Percentiles rank a stretch among this genome's conserved stretches.
These are phyloP conservation scores for Ruellia speciosa DNA, from an alignment of 305 asterid species.

Conservation along the genomic window DNA sequence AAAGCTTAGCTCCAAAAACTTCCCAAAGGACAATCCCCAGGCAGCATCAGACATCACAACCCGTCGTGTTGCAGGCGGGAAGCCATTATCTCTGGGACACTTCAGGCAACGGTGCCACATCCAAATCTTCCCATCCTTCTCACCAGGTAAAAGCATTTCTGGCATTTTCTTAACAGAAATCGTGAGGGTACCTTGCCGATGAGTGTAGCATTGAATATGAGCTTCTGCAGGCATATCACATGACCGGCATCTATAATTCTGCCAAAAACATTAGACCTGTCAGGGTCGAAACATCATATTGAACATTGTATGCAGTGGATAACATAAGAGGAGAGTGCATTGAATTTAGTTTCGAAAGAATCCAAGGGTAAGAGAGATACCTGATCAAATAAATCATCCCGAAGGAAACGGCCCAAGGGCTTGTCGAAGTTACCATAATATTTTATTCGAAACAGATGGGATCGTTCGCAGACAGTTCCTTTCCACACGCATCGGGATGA, in stretches of 20 bases:
- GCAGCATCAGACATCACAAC: constrained; percentile 98
- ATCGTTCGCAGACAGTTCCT: constrained; percentile 90
- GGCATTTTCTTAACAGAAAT: constrained; percentile 85
- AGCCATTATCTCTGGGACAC: constrained; percentile 77
- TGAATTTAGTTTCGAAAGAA: constrained; percentile 13
- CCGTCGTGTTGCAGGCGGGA: constrained; percentile 92
- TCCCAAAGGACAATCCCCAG: constrained; percentile 96
- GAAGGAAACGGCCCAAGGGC: constrained; percentile 91
- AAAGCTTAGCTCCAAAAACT: constrained; percentile 97
- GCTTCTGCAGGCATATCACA: constrained; percentile 95
- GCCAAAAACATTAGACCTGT: constrained; percentile 26
- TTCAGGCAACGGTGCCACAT: constrained; percentile 99
- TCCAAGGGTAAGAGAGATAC: constrained; percentile 34
- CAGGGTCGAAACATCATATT: constrained; percentile 15
- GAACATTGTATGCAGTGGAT: constrained; percentile 13
- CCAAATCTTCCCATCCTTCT: constrained; percentile 88
- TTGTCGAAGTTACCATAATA: constrained; percentile 84
- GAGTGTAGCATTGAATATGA: constrained; percentile 92
- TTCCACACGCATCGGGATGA: constrained; percentile 93
- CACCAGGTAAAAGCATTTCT: constrained; percentile 69
- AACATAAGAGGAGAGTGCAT: not conserved
- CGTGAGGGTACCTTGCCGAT: constrained; percentile 86
- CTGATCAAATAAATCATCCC: constrained; percentile 84
- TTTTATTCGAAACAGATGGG: constrained; percentile 84
- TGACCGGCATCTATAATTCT: constrained; percentile 80